Conservation (phyloP, 352 stramenopile species). For the Pythium diclinum region DNA sequence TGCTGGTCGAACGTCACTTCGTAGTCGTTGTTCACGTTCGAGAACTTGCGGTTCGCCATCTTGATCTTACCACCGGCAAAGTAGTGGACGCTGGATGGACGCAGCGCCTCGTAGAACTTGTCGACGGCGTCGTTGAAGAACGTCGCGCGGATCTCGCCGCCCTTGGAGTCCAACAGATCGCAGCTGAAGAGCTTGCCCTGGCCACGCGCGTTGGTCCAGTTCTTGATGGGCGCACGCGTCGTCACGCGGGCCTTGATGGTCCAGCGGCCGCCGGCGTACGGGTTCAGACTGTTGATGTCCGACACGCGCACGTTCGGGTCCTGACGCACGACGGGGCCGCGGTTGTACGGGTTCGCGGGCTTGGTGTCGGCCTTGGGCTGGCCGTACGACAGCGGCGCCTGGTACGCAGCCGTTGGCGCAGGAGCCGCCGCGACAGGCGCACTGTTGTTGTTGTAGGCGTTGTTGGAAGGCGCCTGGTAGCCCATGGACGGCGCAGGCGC, state of each 20-base stretch:
- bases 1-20: conserved; percentile 98
- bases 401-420: conserved; percentile 9
- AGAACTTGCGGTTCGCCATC: conserved; percentile 97
- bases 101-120: conserved; percentile 94
- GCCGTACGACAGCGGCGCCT: conserved; percentile 24
- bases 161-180: conserved; percentile 94
- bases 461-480: conserved; percentile 21
- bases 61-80: conserved; percentile 95
- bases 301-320: conserved; percentile 79
- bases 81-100: conserved; percentile 89
- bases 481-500: conserved; percentile 4
- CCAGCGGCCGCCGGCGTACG: conserved; percentile 92
- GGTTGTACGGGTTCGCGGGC: conserved; percentile 45
- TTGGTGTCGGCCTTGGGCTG: conserved; percentile 25
- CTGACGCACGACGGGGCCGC: conserved; percentile 76
- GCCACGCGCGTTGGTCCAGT: conserved; percentile 95
- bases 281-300: conserved; percentile 91
- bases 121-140: conserved; percentile 99
- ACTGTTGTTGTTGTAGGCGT: conserved; percentile 27
- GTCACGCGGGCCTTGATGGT: conserved; percentile 96
- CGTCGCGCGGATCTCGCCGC: conserved; percentile 96
- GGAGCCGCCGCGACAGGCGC: conserved; percentile 8
- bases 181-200: conserved; percentile 96
- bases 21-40: conserved; percentile 95
- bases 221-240: conserved; percentile 91